A percentile compares a stretch with the other conserved stretches of the same genome.
phyloP scores from a whole-genome alignment of 768 basidiomycete species.

The Suillus paluster region DNA sequence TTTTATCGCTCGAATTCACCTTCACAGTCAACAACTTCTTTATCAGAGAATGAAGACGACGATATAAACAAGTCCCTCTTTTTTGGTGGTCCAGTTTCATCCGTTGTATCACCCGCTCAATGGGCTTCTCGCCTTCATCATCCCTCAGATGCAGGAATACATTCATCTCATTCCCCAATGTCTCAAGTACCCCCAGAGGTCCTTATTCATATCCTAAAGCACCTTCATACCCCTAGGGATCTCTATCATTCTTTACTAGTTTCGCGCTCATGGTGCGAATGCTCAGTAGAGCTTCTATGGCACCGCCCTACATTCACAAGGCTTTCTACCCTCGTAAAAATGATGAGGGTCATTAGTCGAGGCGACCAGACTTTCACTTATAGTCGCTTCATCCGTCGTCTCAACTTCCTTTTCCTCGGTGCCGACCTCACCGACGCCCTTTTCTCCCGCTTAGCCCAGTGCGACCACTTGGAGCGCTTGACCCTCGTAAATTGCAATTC shows the following conservation, averaged over 20 bases:
- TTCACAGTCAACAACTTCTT: conserved; percentile 76
- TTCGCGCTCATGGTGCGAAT: conserved; percentile 93
- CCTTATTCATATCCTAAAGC: conserved; percentile 89
- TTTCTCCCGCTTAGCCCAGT: conserved; percentile 70
- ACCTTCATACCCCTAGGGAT: conserved; percentile 75
- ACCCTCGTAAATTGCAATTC: conserved; percentile 81
- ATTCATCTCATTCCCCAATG: conserved; percentile 55
- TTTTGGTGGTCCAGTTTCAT: conserved; percentile 39
- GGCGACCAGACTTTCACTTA: conserved; percentile 84
- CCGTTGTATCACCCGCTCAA: conserved; percentile 66
- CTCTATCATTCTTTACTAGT: conserved; percentile 79
- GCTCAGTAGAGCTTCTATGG: conserved; percentile 94
- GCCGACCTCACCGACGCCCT: conserved; percentile 73
- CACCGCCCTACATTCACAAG: conserved; percentile 82
- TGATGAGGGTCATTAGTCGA: conserved; percentile 71
- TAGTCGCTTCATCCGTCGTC: conserved; percentile 82
- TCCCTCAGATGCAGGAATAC: conserved; percentile 39
- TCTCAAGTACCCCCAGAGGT: conserved; percentile 85
- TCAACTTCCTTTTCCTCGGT: conserved; percentile 84
- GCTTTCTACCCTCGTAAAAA: conserved; percentile 71
- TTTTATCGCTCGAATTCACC: conserved; percentile 48
- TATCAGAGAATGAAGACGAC: conserved; percentile 76
- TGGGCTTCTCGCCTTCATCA: conserved; percentile 46
- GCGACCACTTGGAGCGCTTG: conserved; percentile 84
- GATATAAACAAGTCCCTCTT: conserved; percentile 57